phyloP scores from a whole-genome alignment of 768 basidiomycete genomes.

The Gloeostereum incarnatum region DNA sequence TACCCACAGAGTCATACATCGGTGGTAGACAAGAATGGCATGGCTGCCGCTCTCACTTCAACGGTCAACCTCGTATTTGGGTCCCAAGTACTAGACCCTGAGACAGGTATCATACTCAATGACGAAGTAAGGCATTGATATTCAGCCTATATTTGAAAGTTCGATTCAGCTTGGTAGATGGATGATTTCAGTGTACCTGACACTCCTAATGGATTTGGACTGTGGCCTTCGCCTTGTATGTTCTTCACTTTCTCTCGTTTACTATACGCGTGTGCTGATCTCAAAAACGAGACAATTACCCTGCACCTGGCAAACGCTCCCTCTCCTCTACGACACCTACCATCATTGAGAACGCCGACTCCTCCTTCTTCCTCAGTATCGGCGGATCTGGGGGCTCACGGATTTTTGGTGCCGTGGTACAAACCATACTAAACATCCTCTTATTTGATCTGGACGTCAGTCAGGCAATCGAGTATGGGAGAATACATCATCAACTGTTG shows the following conservation, averaged over 20 bases:
- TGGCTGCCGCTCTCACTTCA: slow-evolving; percentile 81
- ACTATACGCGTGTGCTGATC: slow-evolving; percentile 4
- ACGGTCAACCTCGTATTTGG: slow-evolving; percentile 91
- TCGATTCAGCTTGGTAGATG: slow-evolving; percentile 36
- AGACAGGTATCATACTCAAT: slow-evolving; percentile 85
- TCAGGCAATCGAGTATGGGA: slow-evolving; percentile 50
- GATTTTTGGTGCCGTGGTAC: slow-evolving; percentile 75
- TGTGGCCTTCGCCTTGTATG: slow-evolving; percentile 76
- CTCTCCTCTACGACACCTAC: slow-evolving; percentile 78
- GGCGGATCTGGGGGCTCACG: slow-evolving; percentile 87
- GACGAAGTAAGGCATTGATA: slow-evolving; percentile 50
- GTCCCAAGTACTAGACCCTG: slow-evolving; percentile 75
- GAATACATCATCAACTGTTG: slow-evolving; percentile 61
- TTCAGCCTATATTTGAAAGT: not conserved
- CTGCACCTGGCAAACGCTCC: slow-evolving; percentile 81
- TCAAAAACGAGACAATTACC: slow-evolving; percentile 70
- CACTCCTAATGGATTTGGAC: slow-evolving; percentile 72
- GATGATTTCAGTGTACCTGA: slow-evolving; percentile 91
- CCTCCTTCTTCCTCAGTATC: slow-evolving; percentile 60
- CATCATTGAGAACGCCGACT: slow-evolving; percentile 71
- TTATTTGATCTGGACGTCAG: slow-evolving; percentile 73
- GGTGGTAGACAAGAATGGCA: slow-evolving; percentile 73
- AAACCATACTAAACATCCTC: slow-evolving; percentile 70
- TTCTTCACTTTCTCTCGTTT: slow-evolving; percentile 1
- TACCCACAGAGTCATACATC: slow-evolving; percentile 68